Conservation (phyloP, 2,329 filamentous ascomycete species). For the Colletotrichum coccodes region DNA sequence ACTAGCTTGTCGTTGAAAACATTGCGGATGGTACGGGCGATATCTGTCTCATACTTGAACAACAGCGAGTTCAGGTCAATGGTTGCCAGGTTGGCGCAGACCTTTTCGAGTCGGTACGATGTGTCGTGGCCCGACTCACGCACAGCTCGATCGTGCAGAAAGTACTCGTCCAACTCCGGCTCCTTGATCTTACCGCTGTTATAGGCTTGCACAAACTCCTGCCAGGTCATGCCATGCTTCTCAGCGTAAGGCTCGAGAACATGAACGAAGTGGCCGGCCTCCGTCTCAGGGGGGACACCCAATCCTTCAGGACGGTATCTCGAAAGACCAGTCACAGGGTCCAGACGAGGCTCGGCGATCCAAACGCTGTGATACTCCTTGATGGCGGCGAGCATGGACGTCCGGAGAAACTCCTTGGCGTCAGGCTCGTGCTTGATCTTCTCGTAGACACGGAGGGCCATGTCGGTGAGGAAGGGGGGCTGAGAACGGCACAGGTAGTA, state of each 20-base stretch:
- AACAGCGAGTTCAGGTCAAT: constrained; percentile 94
- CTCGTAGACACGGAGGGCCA: constrained; percentile 94
- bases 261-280: constrained; percentile 87
- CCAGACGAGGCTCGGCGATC: constrained; percentile 81
- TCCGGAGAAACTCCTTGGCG: constrained; percentile 82
- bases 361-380: constrained; percentile 96
- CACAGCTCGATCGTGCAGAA: constrained; percentile 94
- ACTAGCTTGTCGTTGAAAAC: constrained; percentile 84
- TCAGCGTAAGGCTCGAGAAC: constrained; percentile 83
- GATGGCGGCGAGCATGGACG: constrained; percentile 88
- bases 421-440: constrained; percentile 88
- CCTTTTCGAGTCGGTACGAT: constrained; percentile 88
- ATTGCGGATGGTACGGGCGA: constrained; percentile 84
- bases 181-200: constrained; percentile 81
- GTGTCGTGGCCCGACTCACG: constrained; percentile 98
- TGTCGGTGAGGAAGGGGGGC: constrained; percentile 96
- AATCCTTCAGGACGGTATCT: constrained; percentile 85
- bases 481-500: constrained; percentile 97
- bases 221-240: constrained; percentile 84
- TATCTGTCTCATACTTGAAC: constrained; percentile 97
- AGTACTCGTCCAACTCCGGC: constrained; percentile 93
- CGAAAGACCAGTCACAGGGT: constrained; percentile 81
- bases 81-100: constrained; percentile 89
- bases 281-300: constrained; percentile 92
- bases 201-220: constrained; percentile 89